Conservation (phyloP, 2,329 filamentous ascomycete genomes). For the Aureobasidium lini region DNA sequence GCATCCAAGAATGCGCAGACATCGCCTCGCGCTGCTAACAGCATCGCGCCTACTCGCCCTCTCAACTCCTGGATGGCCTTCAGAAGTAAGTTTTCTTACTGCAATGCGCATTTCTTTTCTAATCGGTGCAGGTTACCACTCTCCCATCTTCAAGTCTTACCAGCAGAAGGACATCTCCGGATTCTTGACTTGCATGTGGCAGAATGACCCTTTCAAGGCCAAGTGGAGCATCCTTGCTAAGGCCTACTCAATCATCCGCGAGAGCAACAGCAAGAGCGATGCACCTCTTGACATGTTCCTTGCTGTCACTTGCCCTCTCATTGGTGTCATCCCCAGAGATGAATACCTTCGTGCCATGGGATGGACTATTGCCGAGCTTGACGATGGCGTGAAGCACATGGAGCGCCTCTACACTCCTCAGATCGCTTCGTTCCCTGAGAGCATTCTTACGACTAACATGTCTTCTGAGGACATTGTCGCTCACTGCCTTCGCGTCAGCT, state of each 20-base stretch:
- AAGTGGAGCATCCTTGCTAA: slow-evolving; percentile 49
- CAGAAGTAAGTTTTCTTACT: slow-evolving; percentile 23
- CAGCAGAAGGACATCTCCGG: slow-evolving; percentile 47
- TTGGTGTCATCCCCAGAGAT: slow-evolving; percentile 40
- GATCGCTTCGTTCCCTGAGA: slow-evolving; percentile 16
- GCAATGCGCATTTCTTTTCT: neutral
- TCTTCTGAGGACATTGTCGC: slow-evolving; percentile 30
- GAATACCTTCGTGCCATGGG: slow-evolving; percentile 42
- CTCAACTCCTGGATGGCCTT: slow-evolving; percentile 33
- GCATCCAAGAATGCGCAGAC: neutral
- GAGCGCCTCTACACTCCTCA: slow-evolving; percentile 18
- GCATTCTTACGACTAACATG: slow-evolving; percentile 22
- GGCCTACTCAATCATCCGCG: slow-evolving; percentile 48
- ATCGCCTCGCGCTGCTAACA: neutral
- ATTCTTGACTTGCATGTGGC: slow-evolving; percentile 44
- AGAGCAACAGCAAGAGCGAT: slow-evolving; percentile 40
- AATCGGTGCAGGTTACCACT: neutral
- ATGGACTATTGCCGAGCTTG: slow-evolving; percentile 34
- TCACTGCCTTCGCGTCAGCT: slow-evolving; percentile 23
- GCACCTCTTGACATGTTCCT: slow-evolving; percentile 44
- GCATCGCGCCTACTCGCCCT: slow-evolving; percentile 19
- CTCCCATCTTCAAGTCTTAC: slow-evolving; percentile 14
- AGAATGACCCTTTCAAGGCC: slow-evolving; percentile 42
- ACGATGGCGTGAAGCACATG: slow-evolving; percentile 21
- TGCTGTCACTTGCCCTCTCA: slow-evolving; percentile 36